These are phyloP conservation scores for Dioszegia hungarica DNA, from an alignment of 768 basidiomycete genomes.

Conservation along the genomic window DNA sequence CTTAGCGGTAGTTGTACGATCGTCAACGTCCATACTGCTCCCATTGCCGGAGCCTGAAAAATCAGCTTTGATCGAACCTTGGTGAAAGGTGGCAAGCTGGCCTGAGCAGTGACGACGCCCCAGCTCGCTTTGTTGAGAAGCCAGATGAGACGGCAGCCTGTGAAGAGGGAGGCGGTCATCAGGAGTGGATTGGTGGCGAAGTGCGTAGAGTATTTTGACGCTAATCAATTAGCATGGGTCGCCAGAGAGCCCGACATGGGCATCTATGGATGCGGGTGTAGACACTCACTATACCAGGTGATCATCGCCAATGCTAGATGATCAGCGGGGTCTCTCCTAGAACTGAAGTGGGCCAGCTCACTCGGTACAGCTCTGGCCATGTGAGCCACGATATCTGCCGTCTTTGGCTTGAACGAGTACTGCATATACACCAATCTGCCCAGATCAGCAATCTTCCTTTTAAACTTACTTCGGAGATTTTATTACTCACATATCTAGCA, in stretches of 20 bases:
- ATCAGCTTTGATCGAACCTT: background rate
- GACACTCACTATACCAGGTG: conserved; percentile 36
- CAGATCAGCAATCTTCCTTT: conserved; percentile 4
- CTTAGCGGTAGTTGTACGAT: conserved; percentile 44
- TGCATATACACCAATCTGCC: conserved; percentile 41
- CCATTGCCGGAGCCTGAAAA: conserved; percentile 43
- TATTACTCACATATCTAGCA: conserved; percentile 43
- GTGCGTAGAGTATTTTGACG: conserved; percentile 33
- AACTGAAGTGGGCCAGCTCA: conserved; percentile 12
- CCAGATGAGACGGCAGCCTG: conserved; percentile 43
- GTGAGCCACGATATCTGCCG: conserved; percentile 16
- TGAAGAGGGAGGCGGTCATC: conserved; percentile 30
- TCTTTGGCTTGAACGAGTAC: conserved; percentile 35
- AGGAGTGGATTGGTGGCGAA: conserved; percentile 29
- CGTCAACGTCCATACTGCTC: conserved; percentile 46
- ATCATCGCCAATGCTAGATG: conserved; percentile 33
- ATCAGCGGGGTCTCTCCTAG: background rate
- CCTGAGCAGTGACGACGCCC: conserved; percentile 38
- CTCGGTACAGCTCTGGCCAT: conserved; percentile 42
- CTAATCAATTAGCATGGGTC: conserved; percentile 8
- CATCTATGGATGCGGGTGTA: background rate
- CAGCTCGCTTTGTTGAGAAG: conserved; percentile 45
- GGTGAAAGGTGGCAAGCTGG: conserved; percentile 11
- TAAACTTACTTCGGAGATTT: background rate
- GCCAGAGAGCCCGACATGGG: background rate